These are phyloP conservation scores for Gossypium turneri DNA, from an alignment of 345 rosid genomes.

Conservation along the genomic window DNA sequence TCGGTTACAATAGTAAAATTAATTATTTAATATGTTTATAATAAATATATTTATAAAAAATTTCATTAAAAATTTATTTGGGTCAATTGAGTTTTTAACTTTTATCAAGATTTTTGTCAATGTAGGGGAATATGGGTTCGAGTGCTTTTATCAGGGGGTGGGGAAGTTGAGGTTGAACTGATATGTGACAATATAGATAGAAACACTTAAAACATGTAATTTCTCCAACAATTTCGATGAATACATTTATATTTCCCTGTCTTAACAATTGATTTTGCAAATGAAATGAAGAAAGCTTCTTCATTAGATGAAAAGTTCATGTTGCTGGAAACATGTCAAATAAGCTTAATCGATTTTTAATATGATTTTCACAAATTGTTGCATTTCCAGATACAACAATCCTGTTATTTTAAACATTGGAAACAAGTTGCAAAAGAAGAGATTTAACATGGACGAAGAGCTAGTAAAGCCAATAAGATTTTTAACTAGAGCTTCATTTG, in stretches of 20 bases:
- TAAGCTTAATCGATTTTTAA: not conserved
- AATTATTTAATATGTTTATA: not conserved
- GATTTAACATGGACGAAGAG: not conserved
- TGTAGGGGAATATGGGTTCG: too few relatives aligned
- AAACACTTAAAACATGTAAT: slow-evolving; percentile 30
- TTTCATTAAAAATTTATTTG: too few relatives aligned
- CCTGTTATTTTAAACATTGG: not conserved
- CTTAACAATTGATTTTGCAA: slow-evolving; percentile 50
- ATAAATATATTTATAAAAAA: not conserved
- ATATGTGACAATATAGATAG: slow-evolving; percentile 18
- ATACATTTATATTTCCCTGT: slow-evolving; percentile 50
- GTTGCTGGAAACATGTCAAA: not conserved
- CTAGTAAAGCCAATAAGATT: too few relatives aligned
- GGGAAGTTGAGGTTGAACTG: not conserved
- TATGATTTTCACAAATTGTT: not conserved
- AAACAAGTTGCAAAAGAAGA: not conserved
- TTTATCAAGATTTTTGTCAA: too few relatives aligned
- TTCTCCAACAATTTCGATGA: slow-evolving; percentile 26
- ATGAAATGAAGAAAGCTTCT: slow-evolving; percentile 45
- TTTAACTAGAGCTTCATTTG: slow-evolving; percentile 22
- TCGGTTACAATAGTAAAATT: too few relatives aligned
- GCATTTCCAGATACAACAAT: not conserved
- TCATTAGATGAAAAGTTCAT: slow-evolving; percentile 33
- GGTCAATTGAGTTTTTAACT: too few relatives aligned
- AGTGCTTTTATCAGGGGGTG: too few relatives aligned